Conservation (phyloP, 2,329 filamentous ascomycete species). For the Furcasterigmium sp. region DNA sequence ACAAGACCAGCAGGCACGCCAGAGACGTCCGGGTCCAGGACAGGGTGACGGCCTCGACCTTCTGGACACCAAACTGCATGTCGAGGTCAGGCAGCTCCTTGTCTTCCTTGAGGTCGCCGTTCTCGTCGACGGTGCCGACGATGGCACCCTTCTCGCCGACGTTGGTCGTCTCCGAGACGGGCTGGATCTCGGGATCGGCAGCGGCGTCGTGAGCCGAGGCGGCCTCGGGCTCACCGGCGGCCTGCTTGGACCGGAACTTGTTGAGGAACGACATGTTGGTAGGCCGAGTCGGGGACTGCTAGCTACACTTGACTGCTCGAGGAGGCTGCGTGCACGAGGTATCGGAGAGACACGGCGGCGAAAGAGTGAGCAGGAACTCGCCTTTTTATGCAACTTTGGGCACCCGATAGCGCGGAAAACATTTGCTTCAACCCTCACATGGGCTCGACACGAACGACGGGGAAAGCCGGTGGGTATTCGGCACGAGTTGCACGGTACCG, state of each 20-base stretch:
- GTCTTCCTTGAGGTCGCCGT: neutral
- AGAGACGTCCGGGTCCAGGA: conserved; percentile 34
- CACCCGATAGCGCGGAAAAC: too few relatives aligned
- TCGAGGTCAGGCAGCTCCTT: conserved; percentile 8
- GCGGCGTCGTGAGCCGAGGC: neutral
- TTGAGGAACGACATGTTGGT: neutral
- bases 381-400: too few relatives aligned
- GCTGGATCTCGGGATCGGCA: conserved; percentile 1
- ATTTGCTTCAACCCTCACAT: too few relatives aligned
- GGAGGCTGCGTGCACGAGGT: too few relatives aligned
- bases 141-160: neutral
- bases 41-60: conserved; percentile 34
- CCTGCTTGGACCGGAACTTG: neutral
- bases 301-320: too few relatives aligned
- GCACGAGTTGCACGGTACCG: too few relatives aligned
- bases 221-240: neutral
- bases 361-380: too few relatives aligned
- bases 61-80: conserved; percentile 30
- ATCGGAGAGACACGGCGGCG: too few relatives aligned
- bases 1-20: conserved; percentile 23
- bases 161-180: neutral
- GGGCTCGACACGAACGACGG: too few relatives aligned
- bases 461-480: too few relatives aligned
- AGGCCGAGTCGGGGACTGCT: too few relatives aligned
- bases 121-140: neutral